Conservation (phyloP, 2,329 filamentous ascomycete species). For the Lachnellula subtilissima region DNA sequence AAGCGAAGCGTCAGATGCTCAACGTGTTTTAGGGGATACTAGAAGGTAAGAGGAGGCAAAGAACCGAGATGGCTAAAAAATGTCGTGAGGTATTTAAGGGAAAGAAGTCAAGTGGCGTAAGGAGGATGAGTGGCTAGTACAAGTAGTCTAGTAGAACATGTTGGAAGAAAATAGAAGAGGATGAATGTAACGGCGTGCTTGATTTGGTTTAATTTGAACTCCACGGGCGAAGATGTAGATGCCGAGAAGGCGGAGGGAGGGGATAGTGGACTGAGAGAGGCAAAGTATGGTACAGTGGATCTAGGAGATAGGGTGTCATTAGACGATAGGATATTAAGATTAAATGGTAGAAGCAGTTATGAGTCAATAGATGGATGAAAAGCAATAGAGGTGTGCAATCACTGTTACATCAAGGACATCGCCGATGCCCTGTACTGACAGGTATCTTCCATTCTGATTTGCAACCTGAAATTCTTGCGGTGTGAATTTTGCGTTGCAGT, state of each 20-base stretch:
- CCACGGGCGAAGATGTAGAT: background rate
- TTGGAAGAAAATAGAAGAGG: no score
- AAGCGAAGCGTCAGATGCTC: background rate
- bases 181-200: no score
- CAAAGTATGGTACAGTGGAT: background rate
- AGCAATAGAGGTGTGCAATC: background rate
- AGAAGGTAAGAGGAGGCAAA: no score
- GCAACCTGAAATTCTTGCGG: background rate
- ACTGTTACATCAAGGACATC: background rate
- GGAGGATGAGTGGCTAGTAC: background rate
- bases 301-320: background rate
- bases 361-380: background rate
- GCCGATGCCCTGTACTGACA: background rate
- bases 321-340: background rate
- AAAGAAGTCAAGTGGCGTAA: background rate
- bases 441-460: background rate
- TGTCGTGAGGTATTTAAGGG: background rate
- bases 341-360: background rate
- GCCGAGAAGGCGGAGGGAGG: background rate
- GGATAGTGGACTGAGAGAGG: background rate
- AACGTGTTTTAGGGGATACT: background rate
- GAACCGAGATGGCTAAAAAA: no score
- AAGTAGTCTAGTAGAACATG: background rate
- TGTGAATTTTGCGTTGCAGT: background rate
- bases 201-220: no score